Evolutionary conservation across 352 stramenopile genomes (phyloP).

Genomic region (Pythium apleroticum): DNA sequence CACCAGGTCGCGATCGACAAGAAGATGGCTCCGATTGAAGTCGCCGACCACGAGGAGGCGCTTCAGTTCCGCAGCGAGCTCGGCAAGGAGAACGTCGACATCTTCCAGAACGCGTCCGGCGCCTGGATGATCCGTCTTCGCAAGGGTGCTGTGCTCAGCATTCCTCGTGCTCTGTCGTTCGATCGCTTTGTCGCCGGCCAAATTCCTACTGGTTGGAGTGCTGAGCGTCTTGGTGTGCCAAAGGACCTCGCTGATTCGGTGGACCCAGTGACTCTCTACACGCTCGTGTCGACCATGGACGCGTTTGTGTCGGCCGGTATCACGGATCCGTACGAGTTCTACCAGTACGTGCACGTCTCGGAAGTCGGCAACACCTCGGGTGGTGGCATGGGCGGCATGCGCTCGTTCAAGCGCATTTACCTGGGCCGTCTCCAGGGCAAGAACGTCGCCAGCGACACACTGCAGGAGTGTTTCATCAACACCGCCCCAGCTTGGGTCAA

Average conservation of each 20-base stretch:
- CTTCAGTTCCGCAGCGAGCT: slow-evolving; percentile 77
- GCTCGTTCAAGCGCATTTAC: slow-evolving; percentile 77
- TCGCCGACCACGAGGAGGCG: slow-evolving; percentile 81
- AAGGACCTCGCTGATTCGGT: slow-evolving; percentile 82
- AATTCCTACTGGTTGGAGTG: slow-evolving; percentile 88
- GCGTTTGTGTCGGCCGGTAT: slow-evolving; percentile 77
- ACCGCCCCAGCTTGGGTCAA: slow-evolving; percentile 89
- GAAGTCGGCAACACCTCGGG: slow-evolving; percentile 86
- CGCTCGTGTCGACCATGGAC: slow-evolving; percentile 76
- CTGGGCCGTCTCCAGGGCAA: slow-evolving; percentile 67
- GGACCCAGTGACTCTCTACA: slow-evolving; percentile 79
- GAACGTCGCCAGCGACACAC: slow-evolving; percentile 67
- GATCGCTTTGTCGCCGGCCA: slow-evolving; percentile 87
- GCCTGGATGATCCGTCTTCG: slow-evolving; percentile 84
- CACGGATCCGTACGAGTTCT: slow-evolving; percentile 91
- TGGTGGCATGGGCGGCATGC: slow-evolving; percentile 82
- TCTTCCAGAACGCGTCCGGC: slow-evolving; percentile 67
- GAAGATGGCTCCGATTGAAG: slow-evolving; percentile 87
- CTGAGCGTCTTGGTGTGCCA: slow-evolving; percentile 73
- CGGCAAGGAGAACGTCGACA: slow-evolving; percentile 80
- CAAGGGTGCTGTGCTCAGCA: slow-evolving; percentile 81
- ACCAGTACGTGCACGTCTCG: slow-evolving; percentile 90
- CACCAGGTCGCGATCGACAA: slow-evolving; percentile 89
- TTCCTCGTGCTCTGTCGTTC: slow-evolving; percentile 77
- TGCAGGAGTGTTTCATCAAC: slow-evolving; percentile 90